Percentiles rank a stretch among this genome's conserved stretches.
phyloP scores from a whole-genome alignment of 2,329 filamentous ascomycete genomes.

The Neonectria coccinea region DNA sequence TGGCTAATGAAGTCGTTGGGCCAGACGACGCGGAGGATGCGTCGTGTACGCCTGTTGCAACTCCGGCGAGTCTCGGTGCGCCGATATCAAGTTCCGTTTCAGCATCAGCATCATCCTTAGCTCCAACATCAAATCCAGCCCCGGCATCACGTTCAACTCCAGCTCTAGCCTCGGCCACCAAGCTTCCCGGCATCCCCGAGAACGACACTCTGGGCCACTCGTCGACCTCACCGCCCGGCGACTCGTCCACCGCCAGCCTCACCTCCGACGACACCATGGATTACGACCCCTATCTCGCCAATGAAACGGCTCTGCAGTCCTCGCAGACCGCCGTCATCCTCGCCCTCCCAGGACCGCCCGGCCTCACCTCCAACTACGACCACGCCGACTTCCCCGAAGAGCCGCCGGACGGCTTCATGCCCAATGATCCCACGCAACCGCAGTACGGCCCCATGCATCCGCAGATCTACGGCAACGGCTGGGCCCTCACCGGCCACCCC shows the following conservation, averaged over 20 bases:
- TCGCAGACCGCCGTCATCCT: constrained; percentile 13
- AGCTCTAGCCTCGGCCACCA: not conserved
- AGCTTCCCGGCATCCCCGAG: not conserved
- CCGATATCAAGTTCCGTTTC: not conserved
- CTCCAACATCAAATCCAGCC: not conserved
- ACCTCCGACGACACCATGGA: constrained; percentile 23
- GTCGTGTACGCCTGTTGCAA: not conserved
- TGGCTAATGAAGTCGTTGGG: constrained; percentile 44
- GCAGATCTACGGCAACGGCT: constrained; percentile 44
- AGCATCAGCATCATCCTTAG: not conserved
- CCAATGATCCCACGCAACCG: constrained; percentile 19
- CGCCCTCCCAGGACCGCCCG: constrained; percentile 19
- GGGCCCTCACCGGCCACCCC: constrained; percentile 32
- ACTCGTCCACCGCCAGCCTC: constrained; percentile 18
- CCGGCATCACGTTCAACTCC: not conserved
- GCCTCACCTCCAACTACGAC: constrained; percentile 6
- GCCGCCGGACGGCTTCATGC: constrained; percentile 15
- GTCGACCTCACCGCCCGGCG: constrained; percentile 14
- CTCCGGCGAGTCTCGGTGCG: not conserved
- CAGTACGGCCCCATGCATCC: constrained; percentile 38
- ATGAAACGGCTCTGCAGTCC: constrained; percentile 8
- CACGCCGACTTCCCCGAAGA: constrained; percentile 10
- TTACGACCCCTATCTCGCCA: constrained; percentile 10
- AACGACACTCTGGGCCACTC: constrained; percentile 1
- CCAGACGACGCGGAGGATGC: constrained; percentile 31